Percentiles rank a stretch among this genome's conserved stretches.
phyloP scores from a whole-genome alignment of 495 filamentous ascomycete genomes.

The Podospora conica region DNA sequence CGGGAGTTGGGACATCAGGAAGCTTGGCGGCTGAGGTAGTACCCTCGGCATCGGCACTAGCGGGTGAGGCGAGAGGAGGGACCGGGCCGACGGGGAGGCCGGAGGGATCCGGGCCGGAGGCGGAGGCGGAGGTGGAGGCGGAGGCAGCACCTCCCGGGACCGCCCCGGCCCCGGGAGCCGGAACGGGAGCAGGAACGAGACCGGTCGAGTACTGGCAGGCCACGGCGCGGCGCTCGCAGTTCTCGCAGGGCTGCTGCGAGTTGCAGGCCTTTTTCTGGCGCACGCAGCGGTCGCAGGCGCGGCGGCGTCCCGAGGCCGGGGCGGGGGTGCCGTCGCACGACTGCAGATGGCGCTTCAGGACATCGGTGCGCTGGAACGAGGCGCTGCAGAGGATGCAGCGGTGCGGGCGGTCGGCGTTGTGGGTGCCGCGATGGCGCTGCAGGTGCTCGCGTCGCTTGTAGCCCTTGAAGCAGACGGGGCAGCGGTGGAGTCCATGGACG shows the following conservation, averaged over 20 bases:
- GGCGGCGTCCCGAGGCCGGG: conserved; percentile 17
- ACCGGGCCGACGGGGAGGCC: neutral
- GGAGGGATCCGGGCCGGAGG: neutral
- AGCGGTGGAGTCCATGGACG: conserved; percentile 23
- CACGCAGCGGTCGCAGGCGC: conserved; percentile 29
- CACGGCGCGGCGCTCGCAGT: conserved; percentile 22
- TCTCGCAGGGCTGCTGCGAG: conserved; percentile 25
- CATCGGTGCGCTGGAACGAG: conserved; percentile 28
- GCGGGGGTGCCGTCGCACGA: conserved; percentile 23
- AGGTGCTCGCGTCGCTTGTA: conserved; percentile 31
- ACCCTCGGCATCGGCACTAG: neutral
- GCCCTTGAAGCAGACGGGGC: conserved; percentile 28
- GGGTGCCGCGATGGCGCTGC: conserved; percentile 25
- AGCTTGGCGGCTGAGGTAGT: neutral
- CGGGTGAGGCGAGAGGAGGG: neutral
- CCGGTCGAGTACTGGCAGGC: conserved; percentile 22
- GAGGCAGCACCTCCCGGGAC: neutral
- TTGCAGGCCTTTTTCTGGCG: conserved; percentile 32
- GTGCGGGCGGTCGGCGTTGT: conserved; percentile 25
- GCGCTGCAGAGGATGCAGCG: conserved; percentile 26
- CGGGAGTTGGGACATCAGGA: neutral
- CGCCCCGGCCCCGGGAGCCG: neutral
- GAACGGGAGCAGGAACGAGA: neutral
- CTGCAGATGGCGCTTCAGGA: conserved; percentile 29
- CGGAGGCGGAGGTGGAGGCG: neutral